phyloP scores from a whole-genome alignment of 2,329 filamentous ascomycete genomes.

The Colletotrichum magnum region DNA sequence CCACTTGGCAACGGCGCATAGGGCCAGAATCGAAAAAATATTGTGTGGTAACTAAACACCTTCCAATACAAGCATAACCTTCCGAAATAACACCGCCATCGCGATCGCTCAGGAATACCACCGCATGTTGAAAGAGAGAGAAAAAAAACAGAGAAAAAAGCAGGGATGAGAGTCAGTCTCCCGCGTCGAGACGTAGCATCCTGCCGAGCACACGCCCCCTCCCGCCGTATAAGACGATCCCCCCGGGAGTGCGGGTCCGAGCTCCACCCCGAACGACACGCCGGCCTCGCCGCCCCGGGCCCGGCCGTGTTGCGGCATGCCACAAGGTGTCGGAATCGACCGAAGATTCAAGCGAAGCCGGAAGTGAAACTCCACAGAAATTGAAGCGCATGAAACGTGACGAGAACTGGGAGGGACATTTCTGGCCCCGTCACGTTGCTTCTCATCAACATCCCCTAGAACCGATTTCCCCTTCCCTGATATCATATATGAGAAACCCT shows the following conservation, averaged over 20 bases:
- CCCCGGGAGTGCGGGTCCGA: not conserved
- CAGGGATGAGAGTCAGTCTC: not conserved
- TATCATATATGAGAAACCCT: too few species aligned
- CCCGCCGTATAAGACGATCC: not conserved
- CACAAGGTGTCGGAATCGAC: not conserved
- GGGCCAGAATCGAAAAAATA: not conserved
- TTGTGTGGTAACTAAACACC: not conserved
- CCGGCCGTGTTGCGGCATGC: too few species aligned
- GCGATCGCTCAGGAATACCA: not conserved
- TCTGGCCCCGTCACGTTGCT: too few species aligned
- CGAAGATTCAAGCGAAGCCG: not conserved
- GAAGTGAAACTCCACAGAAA: too few species aligned
- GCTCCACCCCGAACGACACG: not conserved
- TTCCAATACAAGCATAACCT: not conserved
- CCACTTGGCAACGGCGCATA: not conserved
- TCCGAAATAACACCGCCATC: not conserved
- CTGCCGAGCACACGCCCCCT: not conserved
- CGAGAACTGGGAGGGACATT: too few species aligned
- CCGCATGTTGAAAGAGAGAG: too few species aligned
- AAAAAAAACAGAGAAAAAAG: not conserved
- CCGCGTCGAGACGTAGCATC: not conserved
- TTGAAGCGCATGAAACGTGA: too few species aligned
- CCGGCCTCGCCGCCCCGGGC: not conserved
- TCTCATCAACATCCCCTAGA: too few species aligned
- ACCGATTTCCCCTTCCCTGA: too few species aligned